Conservation (phyloP, 208 protist species). For the Crithidia mellificae region DNA sequence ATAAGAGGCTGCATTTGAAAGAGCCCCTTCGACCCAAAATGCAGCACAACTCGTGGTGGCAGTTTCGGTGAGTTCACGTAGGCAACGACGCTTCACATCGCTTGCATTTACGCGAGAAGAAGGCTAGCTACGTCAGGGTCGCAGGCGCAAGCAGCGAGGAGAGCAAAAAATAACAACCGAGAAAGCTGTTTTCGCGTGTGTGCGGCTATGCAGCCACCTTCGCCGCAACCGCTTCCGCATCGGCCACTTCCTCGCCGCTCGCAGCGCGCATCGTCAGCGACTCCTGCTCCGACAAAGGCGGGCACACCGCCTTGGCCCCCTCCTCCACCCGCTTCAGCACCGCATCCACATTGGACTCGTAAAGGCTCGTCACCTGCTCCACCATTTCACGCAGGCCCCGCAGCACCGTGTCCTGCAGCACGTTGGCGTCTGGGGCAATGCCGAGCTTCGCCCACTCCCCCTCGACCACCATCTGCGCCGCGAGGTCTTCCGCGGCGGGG, state of each 20-base stretch:
- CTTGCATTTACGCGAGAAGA: too few relatives aligned
- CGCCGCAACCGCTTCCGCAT: not conserved
- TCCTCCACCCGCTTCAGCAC: conserved; percentile 74
- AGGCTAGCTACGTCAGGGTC: too few relatives aligned
- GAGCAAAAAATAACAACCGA: too few relatives aligned
- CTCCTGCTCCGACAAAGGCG: conserved; percentile 61
- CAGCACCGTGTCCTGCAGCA: conserved; percentile 67
- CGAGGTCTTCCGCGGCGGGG: conserved; percentile 73
- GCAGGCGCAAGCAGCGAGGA: too few relatives aligned
- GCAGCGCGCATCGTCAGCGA: conserved; percentile 24
- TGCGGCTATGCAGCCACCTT: conserved; percentile 1
- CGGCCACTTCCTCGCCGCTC: conserved; percentile 14
- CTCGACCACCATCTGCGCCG: conserved; percentile 78
- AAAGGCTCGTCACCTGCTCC: conserved; percentile 57
- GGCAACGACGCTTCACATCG: too few relatives aligned
- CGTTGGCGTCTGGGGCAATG: conserved; percentile 55
- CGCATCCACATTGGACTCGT: conserved; percentile 60
- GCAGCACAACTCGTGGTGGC: too few relatives aligned
- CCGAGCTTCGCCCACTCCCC: conserved; percentile 67
- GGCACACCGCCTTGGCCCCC: conserved; percentile 54
- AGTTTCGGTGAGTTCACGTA: not conserved
- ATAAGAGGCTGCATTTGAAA: too few relatives aligned
- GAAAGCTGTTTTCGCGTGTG: too few relatives aligned
- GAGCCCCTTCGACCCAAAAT: too few relatives aligned
- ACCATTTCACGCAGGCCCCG: conserved; percentile 58